Percentiles rank a stretch among this genome's conserved stretches.
phyloP scores from a whole-genome alignment of 352 stramenopile genomes.

The Globisporangium irregulare region DNA sequence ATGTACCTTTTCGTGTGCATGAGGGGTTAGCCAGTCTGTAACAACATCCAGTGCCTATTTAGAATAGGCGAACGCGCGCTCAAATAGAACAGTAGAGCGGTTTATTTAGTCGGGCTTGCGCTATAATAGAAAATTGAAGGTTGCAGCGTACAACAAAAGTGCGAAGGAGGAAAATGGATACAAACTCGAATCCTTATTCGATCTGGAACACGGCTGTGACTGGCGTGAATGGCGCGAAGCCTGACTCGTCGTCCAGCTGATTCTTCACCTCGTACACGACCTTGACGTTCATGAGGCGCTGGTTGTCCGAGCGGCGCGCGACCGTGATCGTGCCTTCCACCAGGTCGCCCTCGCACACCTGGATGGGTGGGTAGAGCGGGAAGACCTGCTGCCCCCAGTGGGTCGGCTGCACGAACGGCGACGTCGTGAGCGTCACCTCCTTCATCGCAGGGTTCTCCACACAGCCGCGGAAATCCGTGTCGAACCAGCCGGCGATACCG shows the following conservation, averaged over 20 bases:
- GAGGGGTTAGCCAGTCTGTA: too few relatives aligned
- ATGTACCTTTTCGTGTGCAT: too few relatives aligned
- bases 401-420: slow-evolving; percentile 86
- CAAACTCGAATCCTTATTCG: slow-evolving; percentile 44
- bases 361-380: slow-evolving; percentile 73
- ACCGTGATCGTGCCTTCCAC: slow-evolving; percentile 72
- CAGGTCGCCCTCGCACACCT: slow-evolving; percentile 81
- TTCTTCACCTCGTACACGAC: slow-evolving; percentile 71
- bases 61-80: not conserved
- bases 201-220: slow-evolving; percentile 80
- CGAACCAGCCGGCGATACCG: slow-evolving; percentile 99
- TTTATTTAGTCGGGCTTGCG: not conserved
- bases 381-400: slow-evolving; percentile 89
- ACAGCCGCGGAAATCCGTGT: slow-evolving; percentile 97
- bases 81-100: not conserved
- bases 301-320: slow-evolving; percentile 77
- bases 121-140: slow-evolving; percentile 11
- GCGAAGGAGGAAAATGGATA: slow-evolving; percentile 5
- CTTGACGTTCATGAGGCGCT: slow-evolving; percentile 89
- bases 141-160: not conserved
- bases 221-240: slow-evolving; percentile 37
- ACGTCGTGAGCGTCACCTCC: slow-evolving; percentile 88
- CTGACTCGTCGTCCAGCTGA: slow-evolving; percentile 55
- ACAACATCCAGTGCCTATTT: too few relatives aligned
- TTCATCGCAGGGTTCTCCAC: slow-evolving; percentile 68